Percentiles rank a stretch among this genome's conserved stretches.
These are phyloP conservation scores for Effrenium voratum DNA, from an alignment of 73 alveolate species.

Conservation along the genomic window DNA sequence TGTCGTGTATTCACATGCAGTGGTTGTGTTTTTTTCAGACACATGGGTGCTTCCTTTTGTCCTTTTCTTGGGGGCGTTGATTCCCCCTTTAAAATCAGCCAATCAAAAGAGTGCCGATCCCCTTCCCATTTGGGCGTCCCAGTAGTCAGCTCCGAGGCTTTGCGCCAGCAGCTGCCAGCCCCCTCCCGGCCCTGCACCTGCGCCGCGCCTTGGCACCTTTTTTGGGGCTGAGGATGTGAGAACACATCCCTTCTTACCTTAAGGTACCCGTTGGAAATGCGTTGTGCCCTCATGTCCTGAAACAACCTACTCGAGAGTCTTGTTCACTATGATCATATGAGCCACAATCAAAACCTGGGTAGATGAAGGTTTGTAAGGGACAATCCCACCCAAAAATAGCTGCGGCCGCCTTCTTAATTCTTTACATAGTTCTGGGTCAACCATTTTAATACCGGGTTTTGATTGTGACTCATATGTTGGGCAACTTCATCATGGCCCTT, in stretches of 20 bases:
- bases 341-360: not conserved
- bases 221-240: not conserved
- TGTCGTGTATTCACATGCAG: too few relatives aligned
- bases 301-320: too few relatives aligned
- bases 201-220: conserved; percentile 14
- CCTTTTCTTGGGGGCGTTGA: not conserved
- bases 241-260: not conserved
- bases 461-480: not conserved
- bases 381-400: not conserved
- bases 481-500: not conserved
- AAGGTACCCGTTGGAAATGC: not conserved
- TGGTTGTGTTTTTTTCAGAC: not conserved
- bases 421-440: not conserved
- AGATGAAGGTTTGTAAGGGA: not conserved
- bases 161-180: conserved; percentile 75
- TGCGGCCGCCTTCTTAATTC: not conserved
- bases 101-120: not conserved
- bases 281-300: not conserved
- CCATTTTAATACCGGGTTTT: not conserved
- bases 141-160: not conserved
- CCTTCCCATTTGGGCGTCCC: not conserved
- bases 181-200: conserved; percentile 49
- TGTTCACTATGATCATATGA: not conserved
- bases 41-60: too few relatives aligned
- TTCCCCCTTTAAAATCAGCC: too few relatives aligned